Base-by-base conservation (phyloP, 306 rosid genomes). In the Sesbania bispinosa region DNA sequence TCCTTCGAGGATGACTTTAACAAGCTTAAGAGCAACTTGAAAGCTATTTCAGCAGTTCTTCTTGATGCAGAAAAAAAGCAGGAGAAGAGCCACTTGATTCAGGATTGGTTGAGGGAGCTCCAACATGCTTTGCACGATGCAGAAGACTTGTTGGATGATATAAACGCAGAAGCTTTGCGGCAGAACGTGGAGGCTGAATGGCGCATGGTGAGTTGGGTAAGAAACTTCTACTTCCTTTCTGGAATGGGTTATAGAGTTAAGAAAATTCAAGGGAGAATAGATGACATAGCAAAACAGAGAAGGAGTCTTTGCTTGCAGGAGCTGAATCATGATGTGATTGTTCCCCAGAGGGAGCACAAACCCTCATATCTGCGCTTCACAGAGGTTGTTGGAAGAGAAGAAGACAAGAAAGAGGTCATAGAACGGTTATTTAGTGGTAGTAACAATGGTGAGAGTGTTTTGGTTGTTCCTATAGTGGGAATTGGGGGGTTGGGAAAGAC, bases 401-500 rank as follows among this genome's bases (percentile, higher is more conserved):
- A 64, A 7, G 73, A 64, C 53, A 27, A 38, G 41, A 20, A 32
- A 18, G 21, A 4, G 2, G 32, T 74, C 7, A 39, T 52, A 1
- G 48, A 54, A 39, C n/a, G 10, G 55, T 54, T 74, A 7, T 27
- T 30, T 7, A 16, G 9, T 7, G 2, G 36, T 3, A n/a, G n/a
- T n/a, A n/a, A n/a, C n/a, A n/a, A n/a, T n/a, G 30, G 19, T 24
- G 66, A 41, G 66, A 39, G 24, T 74, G 6, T 51, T 74, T 39
- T 29, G 41, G 36, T 52, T 60, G 50, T 74, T 52, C 73, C 79
- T 51, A n/a, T 74, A 16, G 48, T 26, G 43, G 80, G 75, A 36
- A 67, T 76, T 10, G 80, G 80, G 13, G 80, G 80, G 3, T 36
- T 76, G 51, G 80, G 80, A 29, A 76, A 76, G 60, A 76, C 75